Percentiles rank a stretch among this genome's conserved stretches.
phyloP scores from a whole-genome alignment of 257 asterid genomes.

The Solanum pennellii region DNA sequence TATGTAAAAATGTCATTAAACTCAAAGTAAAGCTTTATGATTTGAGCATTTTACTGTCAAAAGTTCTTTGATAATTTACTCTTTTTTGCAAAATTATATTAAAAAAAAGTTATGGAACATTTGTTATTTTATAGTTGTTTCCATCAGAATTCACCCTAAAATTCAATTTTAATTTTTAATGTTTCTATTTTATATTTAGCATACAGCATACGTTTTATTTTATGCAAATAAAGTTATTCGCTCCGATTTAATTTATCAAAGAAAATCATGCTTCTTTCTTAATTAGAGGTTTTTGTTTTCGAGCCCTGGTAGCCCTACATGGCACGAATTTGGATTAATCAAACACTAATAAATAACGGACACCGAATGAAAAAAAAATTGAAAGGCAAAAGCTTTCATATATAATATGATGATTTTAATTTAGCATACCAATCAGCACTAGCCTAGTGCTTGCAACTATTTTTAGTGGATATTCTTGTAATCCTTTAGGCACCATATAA shows the following conservation, averaged over 20 bases:
- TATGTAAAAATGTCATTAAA: not conserved
- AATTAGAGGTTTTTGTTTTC: too few species aligned
- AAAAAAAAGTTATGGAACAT: not conserved
- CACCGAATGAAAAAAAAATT: accelerated
- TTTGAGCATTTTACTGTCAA: not conserved
- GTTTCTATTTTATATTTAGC: not conserved
- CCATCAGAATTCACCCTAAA: not conserved
- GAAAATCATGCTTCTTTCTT: too few species aligned
- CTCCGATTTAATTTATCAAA: too few species aligned
- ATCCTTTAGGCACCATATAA: not conserved
- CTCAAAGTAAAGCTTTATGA: not conserved
- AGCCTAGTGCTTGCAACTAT: not conserved
- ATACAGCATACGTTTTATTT: too few species aligned
- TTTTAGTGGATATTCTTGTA: not conserved
- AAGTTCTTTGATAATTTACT: not conserved
- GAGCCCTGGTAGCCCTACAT: accelerated
- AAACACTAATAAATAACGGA: too few species aligned
- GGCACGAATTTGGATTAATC: not conserved
- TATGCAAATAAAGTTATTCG: not conserved
- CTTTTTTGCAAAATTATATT: not conserved
- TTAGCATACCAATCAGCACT: not conserved
- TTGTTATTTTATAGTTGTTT: not conserved
- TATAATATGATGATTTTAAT: not conserved
- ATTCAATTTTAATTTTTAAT: not conserved
- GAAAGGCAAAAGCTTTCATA: not conserved